Evolutionary conservation across 345 rosid species (phyloP), one percentile per base, ranked within the genome.

Genomic region (Acer campestre): DNA sequence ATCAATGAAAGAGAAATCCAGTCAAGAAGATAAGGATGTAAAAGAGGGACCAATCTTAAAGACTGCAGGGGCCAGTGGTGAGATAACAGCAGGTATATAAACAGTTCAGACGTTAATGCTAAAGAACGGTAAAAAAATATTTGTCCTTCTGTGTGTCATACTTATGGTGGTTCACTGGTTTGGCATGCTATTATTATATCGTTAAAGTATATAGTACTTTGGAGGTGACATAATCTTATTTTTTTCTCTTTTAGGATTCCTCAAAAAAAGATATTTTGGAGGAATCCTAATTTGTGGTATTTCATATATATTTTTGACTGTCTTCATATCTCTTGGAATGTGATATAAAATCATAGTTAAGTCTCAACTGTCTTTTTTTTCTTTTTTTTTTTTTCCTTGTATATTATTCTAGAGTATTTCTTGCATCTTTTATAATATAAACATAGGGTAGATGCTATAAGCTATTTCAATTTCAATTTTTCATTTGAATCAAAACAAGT

Each of bases 1-100:
- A 85, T 83, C 93, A 53, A 79, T 89, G 91, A 97, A 94, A 86
- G 98, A 93, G 17, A 97, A 94, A 84, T 75, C 85, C 31, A 80
- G 80, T 75, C 86, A 81, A 71, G 88, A 86, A 84, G 97, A 91
- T 67, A 92, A 94, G 85, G 97, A 92, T 77, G 86, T 80, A 53
- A 91, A 81, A 56, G 99, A 94, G 81, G 96, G 90, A 67, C 74
- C 98, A 51, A 87, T 90, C 74, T 85, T 97, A 80, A 93, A 97
- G 85, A 90, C 92, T 82, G 98, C 97, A 29, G 99, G 98, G 61
- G 85, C 97, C 38, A 92, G 84, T 71, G 99, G 98, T 61, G 99
- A 94, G 84, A 94, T 97, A 82, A 92, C 97, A 53, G 99, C 99
- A 86, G 99, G 99, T 78, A 56, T 74, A 11, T 55, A 49, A 76